These are phyloP conservation scores for Fusarium staphyleae DNA, from an alignment of 2,329 filamentous ascomycete genomes.

Conservation along the genomic window DNA sequence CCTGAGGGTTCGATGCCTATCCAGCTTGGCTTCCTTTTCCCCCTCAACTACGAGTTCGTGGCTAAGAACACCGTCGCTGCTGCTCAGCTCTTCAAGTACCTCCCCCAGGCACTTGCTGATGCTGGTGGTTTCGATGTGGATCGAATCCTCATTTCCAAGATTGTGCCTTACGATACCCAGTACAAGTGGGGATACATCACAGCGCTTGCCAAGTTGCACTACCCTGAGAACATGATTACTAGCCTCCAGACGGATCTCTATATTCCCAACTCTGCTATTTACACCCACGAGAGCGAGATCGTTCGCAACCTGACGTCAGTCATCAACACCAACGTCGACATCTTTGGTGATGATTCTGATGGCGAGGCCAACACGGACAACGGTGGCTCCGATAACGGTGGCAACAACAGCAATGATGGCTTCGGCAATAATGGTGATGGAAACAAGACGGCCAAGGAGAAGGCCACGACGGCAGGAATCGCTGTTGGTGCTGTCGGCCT, in stretches of 20 bases:
- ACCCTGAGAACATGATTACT: slow-evolving; percentile 74
- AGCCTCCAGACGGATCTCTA: slow-evolving; percentile 73
- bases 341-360: slow-evolving; percentile 52
- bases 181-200: slow-evolving; percentile 77
- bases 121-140: slow-evolving; percentile 63
- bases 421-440: slow-evolving; percentile 53
- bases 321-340: slow-evolving; percentile 79
- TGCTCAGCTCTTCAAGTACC: slow-evolving; percentile 81
- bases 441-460: slow-evolving; percentile 64
- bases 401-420: slow-evolving; percentile 50
- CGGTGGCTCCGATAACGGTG: slow-evolving; percentile 46
- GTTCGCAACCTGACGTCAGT: slow-evolving; percentile 76
- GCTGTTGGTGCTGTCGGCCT: slow-evolving; percentile 79
- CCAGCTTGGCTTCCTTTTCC: slow-evolving; percentile 83
- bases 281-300: slow-evolving; percentile 72
- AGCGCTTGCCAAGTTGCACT: slow-evolving; percentile 72
- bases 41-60: slow-evolving; percentile 86
- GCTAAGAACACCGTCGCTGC: slow-evolving; percentile 74
- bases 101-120: slow-evolving; percentile 75
- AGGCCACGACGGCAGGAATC: slow-evolving; percentile 71
- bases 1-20: slow-evolving; percentile 74
- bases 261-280: slow-evolving; percentile 75
- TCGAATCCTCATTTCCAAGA: slow-evolving; percentile 71
- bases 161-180: slow-evolving; percentile 79
- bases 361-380: slow-evolving; percentile 44